Conservation (phyloP, 139 green algal genomes). For the Micromonas commoda region DNA sequence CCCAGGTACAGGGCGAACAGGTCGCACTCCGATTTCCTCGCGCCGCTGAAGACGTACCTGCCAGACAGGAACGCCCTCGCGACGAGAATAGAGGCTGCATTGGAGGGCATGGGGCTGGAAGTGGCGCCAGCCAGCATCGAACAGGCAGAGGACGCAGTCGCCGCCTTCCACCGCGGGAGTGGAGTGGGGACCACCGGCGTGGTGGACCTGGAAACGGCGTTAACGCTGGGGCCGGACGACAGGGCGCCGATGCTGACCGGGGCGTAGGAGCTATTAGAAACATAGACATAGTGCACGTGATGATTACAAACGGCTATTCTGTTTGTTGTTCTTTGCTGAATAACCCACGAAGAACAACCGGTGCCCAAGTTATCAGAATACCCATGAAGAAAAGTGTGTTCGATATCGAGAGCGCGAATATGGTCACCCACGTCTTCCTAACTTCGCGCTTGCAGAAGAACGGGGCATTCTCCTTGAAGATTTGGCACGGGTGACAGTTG, state of each 20-base stretch:
- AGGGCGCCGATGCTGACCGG: background rate
- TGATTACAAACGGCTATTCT: background rate
- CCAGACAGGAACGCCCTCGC: background rate
- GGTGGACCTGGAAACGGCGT: background rate
- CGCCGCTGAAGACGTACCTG: background rate
- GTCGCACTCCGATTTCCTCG: slow-evolving; percentile 2
- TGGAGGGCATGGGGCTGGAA: background rate
- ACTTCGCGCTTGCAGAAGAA: slow-evolving; percentile 2
- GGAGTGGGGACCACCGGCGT: background rate
- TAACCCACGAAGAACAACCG: background rate
- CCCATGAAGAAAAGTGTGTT: slow-evolving; percentile 8
- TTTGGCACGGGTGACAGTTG: background rate
- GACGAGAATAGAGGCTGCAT: background rate
- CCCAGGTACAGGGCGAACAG: slow-evolving; percentile 2
- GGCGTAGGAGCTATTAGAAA: no score
- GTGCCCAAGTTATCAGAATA: slow-evolving; percentile 8
- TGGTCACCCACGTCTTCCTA: background rate
- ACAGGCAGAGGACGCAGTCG: background rate
- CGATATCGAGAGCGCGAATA: background rate
- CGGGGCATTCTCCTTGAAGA: slow-evolving; percentile 8
- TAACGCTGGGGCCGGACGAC: background rate
- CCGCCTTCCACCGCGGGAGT: background rate
- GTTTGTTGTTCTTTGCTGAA: background rate
- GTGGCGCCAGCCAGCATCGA: no score
- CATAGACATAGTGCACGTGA: no score